A percentile compares a stretch with the other conserved stretches of the same genome.
These are phyloP conservation scores for Orbilia javanica DNA, from an alignment of 2,329 filamentous ascomycete genomes.

Conservation along the genomic window DNA sequence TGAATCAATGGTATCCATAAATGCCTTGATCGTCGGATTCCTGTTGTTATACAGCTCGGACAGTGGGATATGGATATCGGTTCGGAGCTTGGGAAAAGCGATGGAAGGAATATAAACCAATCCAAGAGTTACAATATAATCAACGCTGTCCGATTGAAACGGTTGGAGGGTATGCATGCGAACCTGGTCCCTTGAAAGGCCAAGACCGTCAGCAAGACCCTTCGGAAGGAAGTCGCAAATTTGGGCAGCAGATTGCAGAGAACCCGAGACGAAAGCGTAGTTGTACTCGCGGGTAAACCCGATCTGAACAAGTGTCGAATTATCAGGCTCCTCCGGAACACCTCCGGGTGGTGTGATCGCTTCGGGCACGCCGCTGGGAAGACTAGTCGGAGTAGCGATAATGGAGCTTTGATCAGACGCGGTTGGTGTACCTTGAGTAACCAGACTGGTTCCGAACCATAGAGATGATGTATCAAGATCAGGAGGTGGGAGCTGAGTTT, in stretches of 20 bases:
- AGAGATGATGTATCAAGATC: conserved; percentile 72
- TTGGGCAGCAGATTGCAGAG: conserved; percentile 80
- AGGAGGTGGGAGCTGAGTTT: conserved; percentile 72
- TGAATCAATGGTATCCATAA: conserved; percentile 86
- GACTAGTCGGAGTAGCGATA: conserved; percentile 68
- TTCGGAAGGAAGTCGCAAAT: conserved; percentile 83
- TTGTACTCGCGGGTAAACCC: conserved; percentile 85
- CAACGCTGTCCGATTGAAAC: conserved; percentile 77
- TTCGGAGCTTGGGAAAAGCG: conserved; percentile 75
- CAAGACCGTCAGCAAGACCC: conserved; percentile 77
- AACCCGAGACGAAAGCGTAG: conserved; percentile 82
- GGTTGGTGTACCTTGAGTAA: conserved; percentile 62
- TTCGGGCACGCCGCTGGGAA: conserved; percentile 78
- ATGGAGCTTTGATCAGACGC: conserved; percentile 64
- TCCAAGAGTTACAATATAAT: conserved; percentile 85
- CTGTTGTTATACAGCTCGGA: conserved; percentile 81
- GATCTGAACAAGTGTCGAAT: conserved; percentile 81
- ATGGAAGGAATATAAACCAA: conserved; percentile 80
- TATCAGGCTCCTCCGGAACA: conserved; percentile 71
- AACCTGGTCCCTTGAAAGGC: conserved; percentile 68
- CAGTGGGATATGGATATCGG: conserved; percentile 78
- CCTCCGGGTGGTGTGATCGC: conserved; percentile 79
- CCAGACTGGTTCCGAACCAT: conserved; percentile 49
- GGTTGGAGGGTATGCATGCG: conserved; percentile 80
- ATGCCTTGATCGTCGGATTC: conserved; percentile 74